Conservation (phyloP, 2,329 filamentous ascomycete genomes). For the Tolypocladium tundrense region DNA sequence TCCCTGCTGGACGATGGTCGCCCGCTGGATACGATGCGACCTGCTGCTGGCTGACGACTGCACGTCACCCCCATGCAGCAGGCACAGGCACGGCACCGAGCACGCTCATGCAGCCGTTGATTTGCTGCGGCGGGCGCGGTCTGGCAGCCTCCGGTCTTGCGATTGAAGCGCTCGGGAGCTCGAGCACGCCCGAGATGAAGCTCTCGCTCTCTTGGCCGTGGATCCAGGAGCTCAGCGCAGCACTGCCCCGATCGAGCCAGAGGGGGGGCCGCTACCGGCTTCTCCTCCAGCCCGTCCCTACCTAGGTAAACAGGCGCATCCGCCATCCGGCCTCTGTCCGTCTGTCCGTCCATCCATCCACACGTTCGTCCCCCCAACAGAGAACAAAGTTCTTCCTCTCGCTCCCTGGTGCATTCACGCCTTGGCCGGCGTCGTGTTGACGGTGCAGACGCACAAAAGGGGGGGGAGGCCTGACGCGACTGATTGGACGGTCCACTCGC, state of each 20-base stretch:
- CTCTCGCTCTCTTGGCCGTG: neutral
- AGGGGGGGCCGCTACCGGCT: neutral
- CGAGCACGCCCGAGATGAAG: neutral
- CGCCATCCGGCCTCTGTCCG: neutral
- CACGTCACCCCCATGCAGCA: neutral
- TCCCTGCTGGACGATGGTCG: neutral
- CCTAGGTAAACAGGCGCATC: neutral
- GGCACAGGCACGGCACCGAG: neutral
- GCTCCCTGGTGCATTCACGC: neutral
- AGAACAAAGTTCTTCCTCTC: neutral
- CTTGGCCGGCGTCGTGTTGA: slow-evolving; percentile 17
- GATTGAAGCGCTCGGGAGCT: neutral
- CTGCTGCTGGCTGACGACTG: neutral
- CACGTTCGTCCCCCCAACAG: neutral
- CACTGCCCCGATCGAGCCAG: neutral
- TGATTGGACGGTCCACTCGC: slow-evolving; percentile 16
- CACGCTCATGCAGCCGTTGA: neutral
- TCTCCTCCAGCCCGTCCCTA: neutral
- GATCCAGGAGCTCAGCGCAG: neutral
- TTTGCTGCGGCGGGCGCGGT: neutral
- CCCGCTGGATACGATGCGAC: neutral
- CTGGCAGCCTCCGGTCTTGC: neutral
- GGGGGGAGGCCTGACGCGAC: slow-evolving; percentile 4
- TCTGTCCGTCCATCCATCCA: neutral
- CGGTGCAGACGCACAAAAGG: slow-evolving; percentile 9